These are phyloP conservation scores for Coniochaeta ligniaria DNA, from an alignment of 2,329 filamentous ascomycete species.

Conservation along the genomic window DNA sequence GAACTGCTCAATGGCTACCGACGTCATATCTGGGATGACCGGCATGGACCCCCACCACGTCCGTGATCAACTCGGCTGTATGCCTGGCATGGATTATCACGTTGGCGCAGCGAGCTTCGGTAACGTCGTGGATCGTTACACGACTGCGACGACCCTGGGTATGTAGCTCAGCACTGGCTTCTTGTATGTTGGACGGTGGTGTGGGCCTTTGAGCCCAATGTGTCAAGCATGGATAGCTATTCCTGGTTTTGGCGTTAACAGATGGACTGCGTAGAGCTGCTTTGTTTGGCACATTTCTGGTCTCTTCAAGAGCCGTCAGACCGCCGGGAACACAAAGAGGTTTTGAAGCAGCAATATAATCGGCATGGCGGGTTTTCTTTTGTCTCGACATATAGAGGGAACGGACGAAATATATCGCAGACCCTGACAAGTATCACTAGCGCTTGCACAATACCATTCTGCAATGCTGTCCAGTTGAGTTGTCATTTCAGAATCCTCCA, in stretches of 20 bases:
- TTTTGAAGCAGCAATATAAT: not conserved
- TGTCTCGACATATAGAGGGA: not conserved
- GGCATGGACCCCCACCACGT: slow-evolving; percentile 5
- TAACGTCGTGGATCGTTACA: slow-evolving; percentile 2
- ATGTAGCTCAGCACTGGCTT: not conserved
- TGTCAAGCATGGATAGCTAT: not conserved
- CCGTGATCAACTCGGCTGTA: slow-evolving; percentile 5
- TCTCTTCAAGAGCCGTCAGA: not conserved
- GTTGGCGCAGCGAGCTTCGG: slow-evolving; percentile 4
- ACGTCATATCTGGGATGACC: slow-evolving; percentile 9
- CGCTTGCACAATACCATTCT: not conserved
- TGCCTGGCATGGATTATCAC: slow-evolving; percentile 5
- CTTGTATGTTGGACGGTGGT: not conserved
- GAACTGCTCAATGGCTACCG: slow-evolving; percentile 8
- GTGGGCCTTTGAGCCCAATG: not conserved
- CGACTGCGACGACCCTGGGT: not conserved
- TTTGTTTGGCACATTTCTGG: not conserved
- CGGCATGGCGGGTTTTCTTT: not conserved
- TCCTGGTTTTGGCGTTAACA: not conserved
- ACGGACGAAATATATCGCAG: not conserved
- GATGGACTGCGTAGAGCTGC: not conserved
- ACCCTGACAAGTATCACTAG: not conserved
- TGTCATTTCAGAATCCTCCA: not conserved
- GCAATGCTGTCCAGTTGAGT: not conserved
- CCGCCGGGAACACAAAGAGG: not conserved